Conservation (phyloP, 805 yeast genomes). For the Candida oleophila region DNA sequence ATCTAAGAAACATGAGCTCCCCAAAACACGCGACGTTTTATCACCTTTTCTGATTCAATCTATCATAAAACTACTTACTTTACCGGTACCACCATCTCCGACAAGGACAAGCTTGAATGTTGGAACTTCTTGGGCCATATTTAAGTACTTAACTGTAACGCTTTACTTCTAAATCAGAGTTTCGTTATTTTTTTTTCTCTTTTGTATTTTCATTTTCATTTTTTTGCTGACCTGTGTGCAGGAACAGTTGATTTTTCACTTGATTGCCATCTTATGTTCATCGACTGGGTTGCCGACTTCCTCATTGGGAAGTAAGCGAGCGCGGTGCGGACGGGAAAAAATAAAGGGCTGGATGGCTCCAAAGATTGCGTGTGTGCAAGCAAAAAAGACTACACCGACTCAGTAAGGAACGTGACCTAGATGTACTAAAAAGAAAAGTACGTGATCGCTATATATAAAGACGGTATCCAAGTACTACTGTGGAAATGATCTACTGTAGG, state of each 20-base stretch:
- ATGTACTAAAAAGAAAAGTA: too few relatives aligned
- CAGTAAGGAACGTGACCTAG: too few relatives aligned
- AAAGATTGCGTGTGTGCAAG: too few relatives aligned
- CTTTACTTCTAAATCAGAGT: neutral
- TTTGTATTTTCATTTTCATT: neutral
- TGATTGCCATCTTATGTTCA: conserved; percentile 4
- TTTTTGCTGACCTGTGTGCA: neutral
- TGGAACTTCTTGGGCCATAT: conserved; percentile 82
- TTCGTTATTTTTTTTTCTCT: neutral
- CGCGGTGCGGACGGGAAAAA: too few relatives aligned
- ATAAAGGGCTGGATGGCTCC: too few relatives aligned
- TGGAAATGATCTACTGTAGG: too few relatives aligned
- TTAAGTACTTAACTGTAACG: conserved; percentile 9
- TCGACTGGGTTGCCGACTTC: conserved; percentile 3
- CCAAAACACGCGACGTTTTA: neutral
- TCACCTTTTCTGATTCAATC: neutral
- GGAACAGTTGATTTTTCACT: conserved; percentile 1
- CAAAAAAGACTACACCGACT: too few relatives aligned
- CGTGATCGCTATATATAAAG: too few relatives aligned
- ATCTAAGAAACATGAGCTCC: neutral
- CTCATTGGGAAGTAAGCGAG: conserved; percentile 1
- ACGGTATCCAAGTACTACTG: too few relatives aligned
- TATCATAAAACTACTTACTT: conserved; percentile 46
- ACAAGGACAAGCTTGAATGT: conserved; percentile 97
- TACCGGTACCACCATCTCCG: conserved; percentile 99